Evolutionary conservation across 2,329 filamentous ascomycete species (phyloP).

Genomic region (Neoascochyta sp.): DNA sequence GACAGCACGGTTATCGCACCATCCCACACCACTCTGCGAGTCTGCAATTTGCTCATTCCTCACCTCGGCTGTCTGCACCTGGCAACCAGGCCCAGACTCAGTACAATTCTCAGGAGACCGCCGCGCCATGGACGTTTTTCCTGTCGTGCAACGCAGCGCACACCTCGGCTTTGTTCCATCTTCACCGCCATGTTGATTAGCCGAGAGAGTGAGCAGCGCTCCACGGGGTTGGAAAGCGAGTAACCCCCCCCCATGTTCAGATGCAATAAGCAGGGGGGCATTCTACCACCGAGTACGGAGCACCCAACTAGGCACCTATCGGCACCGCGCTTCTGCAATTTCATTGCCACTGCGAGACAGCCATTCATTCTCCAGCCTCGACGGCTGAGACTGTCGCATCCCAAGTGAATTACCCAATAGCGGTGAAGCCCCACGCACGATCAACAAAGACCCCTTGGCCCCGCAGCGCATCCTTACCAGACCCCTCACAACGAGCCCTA

Average conservation of each 20-base stretch:
- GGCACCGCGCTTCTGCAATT: neutral
- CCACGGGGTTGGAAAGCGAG: conserved; percentile 9
- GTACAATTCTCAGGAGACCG: conserved; percentile 1
- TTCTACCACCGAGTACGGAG: conserved; percentile 4
- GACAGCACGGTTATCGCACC: conserved; percentile 6
- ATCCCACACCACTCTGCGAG: conserved; percentile 6
- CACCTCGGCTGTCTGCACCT: too few relatives aligned
- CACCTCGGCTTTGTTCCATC: conserved; percentile 21
- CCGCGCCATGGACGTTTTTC: too few relatives aligned
- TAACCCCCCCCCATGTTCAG: conserved; percentile 8
- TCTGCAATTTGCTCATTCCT: neutral
- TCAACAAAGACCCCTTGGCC: neutral
- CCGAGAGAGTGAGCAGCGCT: conserved; percentile 11
- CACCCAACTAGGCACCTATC: conserved; percentile 1
- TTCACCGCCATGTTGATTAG: conserved; percentile 19
- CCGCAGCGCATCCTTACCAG: conserved; percentile 1
- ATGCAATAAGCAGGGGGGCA: conserved; percentile 1
- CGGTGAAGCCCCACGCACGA: conserved; percentile 9
- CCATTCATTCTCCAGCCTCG: conserved; percentile 1
- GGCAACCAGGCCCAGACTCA: neutral
- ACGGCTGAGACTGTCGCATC: neutral
- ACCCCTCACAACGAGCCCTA: conserved; percentile 1
- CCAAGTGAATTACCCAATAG: conserved; percentile 1
- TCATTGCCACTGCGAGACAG: neutral
- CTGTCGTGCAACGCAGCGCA: conserved; percentile 11